These are phyloP conservation scores for Carex parvula DNA, from an alignment of 176 grass and related monocot genomes.

Conservation along the genomic window DNA sequence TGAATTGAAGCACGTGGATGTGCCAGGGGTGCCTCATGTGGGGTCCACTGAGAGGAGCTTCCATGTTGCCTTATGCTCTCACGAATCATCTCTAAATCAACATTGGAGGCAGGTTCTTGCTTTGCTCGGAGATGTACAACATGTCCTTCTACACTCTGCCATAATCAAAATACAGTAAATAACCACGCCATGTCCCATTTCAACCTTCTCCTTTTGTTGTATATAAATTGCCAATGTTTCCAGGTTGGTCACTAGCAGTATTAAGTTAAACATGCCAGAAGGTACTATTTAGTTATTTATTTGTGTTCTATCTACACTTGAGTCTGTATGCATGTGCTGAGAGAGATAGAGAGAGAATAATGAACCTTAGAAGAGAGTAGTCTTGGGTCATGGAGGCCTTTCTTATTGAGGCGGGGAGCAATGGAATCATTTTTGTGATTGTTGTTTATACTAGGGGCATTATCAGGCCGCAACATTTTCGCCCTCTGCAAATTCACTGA, in stretches of 20 bases:
- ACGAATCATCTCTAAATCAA: conserved; percentile 19
- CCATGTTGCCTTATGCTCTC: conserved; percentile 17
- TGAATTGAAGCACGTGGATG: conserved; percentile 3
- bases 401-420: conserved; percentile 3
- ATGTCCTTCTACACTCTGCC: conserved; percentile 9
- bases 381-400: conserved; percentile 12
- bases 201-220: not conserved
- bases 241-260: not conserved
- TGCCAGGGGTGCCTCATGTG: conserved; percentile 5
- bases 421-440: conserved; percentile 16
- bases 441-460: conserved; percentile 9
- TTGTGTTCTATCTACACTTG: not conserved
- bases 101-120: conserved; percentile 4
- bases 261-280: not conserved
- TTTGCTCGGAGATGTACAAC: not conserved
- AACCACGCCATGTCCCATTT: not conserved
- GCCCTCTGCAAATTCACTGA: conserved; percentile 43
- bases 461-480: conserved; percentile 34
- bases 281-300: not conserved
- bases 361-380: conserved; percentile 23
- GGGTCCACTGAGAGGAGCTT: conserved; percentile 21
- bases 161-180: conserved; percentile 3
- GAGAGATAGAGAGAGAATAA: conserved; percentile 5
- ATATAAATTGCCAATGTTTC: not conserved
- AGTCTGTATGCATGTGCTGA: not conserved